Evolutionary conservation across 2,329 filamentous ascomycete genomes (phyloP), one percentile per base, ranked within the genome.

Genomic region (Torrubiella hemipterigena): DNA sequence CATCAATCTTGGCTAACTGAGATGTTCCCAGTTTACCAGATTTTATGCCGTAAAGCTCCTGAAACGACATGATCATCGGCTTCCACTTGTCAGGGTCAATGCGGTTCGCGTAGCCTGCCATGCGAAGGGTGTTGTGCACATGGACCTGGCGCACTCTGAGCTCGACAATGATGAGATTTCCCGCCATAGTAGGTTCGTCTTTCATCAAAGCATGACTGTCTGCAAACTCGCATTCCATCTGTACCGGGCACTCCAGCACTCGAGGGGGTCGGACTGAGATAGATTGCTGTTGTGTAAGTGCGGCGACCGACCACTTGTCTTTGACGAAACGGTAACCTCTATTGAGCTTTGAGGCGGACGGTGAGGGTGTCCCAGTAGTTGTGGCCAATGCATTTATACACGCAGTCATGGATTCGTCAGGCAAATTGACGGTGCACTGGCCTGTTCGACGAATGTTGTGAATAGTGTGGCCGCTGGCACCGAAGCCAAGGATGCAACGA

Each of bases 21-120:
- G 41, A 45, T 13, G 37, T 25, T 3, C 23, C 40, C 12, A 46
- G 28, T 30, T 51, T 54, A 18, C 35, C 44, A 30, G 38, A 35
- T n/a, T 33, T 41, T 36, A 56, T 41, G 1, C 58, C 60, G 37
- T 63, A 62, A 7, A 61, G 42, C 33, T 63, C 49, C 39, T 58
- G 56, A 35, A 63, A 64, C 28, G 41, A 51, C 56, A 60, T 62
- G 26, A 64, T 56, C 43, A 63, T 44, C 3, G 61, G 59, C 31
- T 47, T 44, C 59, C 59, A 63, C 27, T 44, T 49, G 35, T 63
- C 55, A 2, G 58, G 48, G 36, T 63, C 58, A 30, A 63, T 44
- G 4, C 56, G 45, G 35, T 64, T 62, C 16, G 40, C 32, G 35
- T 52, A 32, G 6, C 58, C 59, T 5, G 40, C 41, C 50, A 59